Base-by-base conservation (phyloP, 768 basidiomycete genomes). In the Termitomyces bulborhizus region DNA sequence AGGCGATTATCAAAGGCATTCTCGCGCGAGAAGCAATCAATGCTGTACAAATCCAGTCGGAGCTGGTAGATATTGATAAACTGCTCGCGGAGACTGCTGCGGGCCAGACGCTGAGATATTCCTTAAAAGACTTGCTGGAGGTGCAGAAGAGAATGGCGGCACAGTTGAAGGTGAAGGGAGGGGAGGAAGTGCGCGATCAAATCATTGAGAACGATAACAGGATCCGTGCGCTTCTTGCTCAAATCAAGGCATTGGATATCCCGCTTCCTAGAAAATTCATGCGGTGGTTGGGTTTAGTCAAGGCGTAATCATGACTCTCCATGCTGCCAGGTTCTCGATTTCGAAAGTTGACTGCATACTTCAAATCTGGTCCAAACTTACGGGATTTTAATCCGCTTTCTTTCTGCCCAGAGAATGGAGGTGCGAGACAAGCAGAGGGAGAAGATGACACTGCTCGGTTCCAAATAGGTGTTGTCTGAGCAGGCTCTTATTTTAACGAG, bases 21-120 rank as follows among this genome's bases (percentile, higher is more conserved):
- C 45, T 65, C 39, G 44, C 57, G 6, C 24, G 46, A 8, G 50
- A 48, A 8, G 53, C 57, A 4, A 21, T 54, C n/a, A 57, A 63
- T 32, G 45, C 59, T 1, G 60, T 69, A n/a, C 60, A 65, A 16
- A 57, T 71, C 43, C 70, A 70, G 56, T 63, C 68, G 52, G 70
- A 71, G 50, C 54, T 71, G 27, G 68, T 70, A 21, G 66, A 71
- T 21, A 57, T 68, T 16, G 53, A 55, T 16, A 65, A 63, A 46
- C 46, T 55, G 8, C 60, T 70, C 45, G 62, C 65, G 31, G 68
- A 70, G 54, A 70, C 70, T 0, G 57, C 67, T 16, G 70, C 69
- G 6, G 71, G 69, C 12, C 63, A 63, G 27, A 60, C 68, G 1
- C 40, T 72, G 5, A 65, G 68, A 45, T 56, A 46, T n/a, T 54